Conservation (phyloP, 129 eudicot genomes). For the Artemisia tridentata region DNA sequence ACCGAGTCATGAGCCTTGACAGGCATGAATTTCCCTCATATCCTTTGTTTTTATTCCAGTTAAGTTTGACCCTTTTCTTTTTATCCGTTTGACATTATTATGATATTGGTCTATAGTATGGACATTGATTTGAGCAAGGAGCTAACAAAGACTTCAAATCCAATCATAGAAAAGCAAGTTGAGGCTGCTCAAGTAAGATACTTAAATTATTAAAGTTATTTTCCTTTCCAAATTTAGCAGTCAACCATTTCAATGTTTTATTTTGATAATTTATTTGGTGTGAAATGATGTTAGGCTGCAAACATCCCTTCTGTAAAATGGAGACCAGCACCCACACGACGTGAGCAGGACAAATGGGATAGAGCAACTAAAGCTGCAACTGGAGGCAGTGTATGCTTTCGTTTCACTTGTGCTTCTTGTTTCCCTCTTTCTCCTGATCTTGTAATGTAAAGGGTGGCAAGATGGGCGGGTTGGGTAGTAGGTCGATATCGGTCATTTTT, state of each 20-base stretch:
- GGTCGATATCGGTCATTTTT: too few species aligned
- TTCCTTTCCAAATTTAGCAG: not conserved
- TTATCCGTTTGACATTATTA: slow-evolving; percentile 18
- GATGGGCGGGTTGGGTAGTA: too few species aligned
- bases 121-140: slow-evolving; percentile 90
- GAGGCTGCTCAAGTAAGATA: slow-evolving; percentile 56
- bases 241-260: not conserved
- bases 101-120: slow-evolving; percentile 44
- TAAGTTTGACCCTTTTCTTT: not conserved
- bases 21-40: slow-evolving; percentile 44
- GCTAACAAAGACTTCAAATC: slow-evolving; percentile 49
- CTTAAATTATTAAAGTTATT: not conserved
- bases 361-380: slow-evolving; percentile 93
- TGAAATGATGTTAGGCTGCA: slow-evolving; percentile 38
- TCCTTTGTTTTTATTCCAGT: not conserved
- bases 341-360: slow-evolving; percentile 92
- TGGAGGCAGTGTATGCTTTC: slow-evolving; percentile 83
- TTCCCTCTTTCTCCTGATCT: not conserved
- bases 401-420: slow-evolving; percentile 9
- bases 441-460: too few species aligned
- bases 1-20: slow-evolving; percentile 83
- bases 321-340: slow-evolving; percentile 95
- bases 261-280: slow-evolving; percentile 1
- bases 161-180: slow-evolving; percentile 43
- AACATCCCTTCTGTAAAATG: slow-evolving; percentile 44